Percentiles rank a stretch among this genome's conserved stretches.
These are phyloP conservation scores for Trichothecium roseum DNA, from an alignment of 2,329 filamentous ascomycete species.

Conservation along the genomic window DNA sequence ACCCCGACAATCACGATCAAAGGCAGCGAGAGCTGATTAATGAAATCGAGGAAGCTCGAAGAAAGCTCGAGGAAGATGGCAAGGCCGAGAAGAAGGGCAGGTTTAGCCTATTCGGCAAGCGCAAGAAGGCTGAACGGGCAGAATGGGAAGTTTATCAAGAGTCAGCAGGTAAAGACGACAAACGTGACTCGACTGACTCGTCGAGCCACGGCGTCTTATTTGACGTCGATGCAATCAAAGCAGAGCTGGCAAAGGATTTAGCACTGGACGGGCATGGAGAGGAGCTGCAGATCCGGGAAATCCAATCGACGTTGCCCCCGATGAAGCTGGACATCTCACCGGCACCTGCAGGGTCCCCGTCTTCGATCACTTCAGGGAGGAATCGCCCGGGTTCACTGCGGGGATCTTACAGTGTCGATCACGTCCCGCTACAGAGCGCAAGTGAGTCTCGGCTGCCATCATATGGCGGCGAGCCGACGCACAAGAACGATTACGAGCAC, in stretches of 20 bases:
- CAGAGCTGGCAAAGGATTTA: constrained; percentile 65
- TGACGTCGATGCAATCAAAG: constrained; percentile 87
- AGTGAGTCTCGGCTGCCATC: too few species aligned
- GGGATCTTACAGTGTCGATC: neutral
- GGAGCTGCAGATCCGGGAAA: constrained; percentile 59
- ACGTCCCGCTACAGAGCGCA: neutral
- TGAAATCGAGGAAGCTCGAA: constrained; percentile 91
- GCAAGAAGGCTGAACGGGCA: constrained; percentile 72
- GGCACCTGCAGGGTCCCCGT: constrained; percentile 17
- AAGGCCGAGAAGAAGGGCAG: constrained; percentile 41
- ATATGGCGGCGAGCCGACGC: too few species aligned
- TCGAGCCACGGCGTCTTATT: constrained; percentile 64
- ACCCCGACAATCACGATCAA: constrained; percentile 83
- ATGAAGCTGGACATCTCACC: constrained; percentile 63
- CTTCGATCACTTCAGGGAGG: neutral
- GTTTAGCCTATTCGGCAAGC: constrained; percentile 73
- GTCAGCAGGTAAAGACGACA: constrained; percentile 24
- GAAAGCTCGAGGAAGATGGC: constrained; percentile 71
- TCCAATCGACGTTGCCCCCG: constrained; percentile 79
- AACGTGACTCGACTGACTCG: constrained; percentile 1
- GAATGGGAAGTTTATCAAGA: constrained; percentile 95
- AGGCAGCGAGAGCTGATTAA: constrained; percentile 88
- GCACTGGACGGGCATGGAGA: constrained; percentile 40
- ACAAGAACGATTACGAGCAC: too few species aligned
- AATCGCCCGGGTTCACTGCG: too few species aligned